Evolutionary conservation across 805 yeast genomes (phyloP).

Genomic region (Hanseniaspora taiwanica): DNA sequence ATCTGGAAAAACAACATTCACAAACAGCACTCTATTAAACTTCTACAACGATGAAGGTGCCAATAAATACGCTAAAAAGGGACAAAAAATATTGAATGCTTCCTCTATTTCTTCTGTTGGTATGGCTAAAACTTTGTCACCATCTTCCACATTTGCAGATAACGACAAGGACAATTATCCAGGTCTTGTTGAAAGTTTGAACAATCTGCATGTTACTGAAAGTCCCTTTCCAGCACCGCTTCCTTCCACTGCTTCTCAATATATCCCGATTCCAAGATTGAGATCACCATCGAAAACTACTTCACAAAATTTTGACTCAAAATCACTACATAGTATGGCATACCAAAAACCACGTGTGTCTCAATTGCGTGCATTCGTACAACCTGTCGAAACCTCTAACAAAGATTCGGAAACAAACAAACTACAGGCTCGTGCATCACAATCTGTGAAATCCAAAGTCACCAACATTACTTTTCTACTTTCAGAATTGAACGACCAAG

Average conservation of each 20-base stretch:
- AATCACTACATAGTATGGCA: not conserved
- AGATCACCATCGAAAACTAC: constrained; percentile 1
- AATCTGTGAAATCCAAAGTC: constrained; percentile 24
- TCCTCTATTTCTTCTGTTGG: not conserved
- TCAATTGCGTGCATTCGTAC: not conserved
- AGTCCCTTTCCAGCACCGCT: too few species aligned
- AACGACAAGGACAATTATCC: constrained; percentile 1
- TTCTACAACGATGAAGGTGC: constrained; percentile 21
- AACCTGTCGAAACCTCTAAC: constrained; percentile 1
- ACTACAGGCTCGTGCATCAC: constrained; percentile 23
- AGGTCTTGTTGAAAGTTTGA: constrained; percentile 5
- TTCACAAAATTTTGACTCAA: constrained; percentile 1
- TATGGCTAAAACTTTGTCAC: not conserved
- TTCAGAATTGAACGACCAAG: constrained; percentile 19
- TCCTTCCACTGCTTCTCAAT: not conserved
- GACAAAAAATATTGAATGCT: constrained; percentile 14
- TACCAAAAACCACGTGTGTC: not conserved
- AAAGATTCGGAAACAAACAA: too few species aligned
- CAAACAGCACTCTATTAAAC: constrained; percentile 18
- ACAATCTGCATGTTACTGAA: too few species aligned
- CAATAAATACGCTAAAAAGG: constrained; percentile 19
- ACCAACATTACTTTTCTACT: constrained; percentile 25
- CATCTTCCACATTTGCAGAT: too few species aligned
- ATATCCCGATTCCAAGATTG: not conserved
- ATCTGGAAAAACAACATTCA: constrained; percentile 10